Evolutionary conservation across 345 rosid species (phyloP), one percentile per base, ranked within the genome.

Genomic region (Euphorbia pulcherrima): DNA sequence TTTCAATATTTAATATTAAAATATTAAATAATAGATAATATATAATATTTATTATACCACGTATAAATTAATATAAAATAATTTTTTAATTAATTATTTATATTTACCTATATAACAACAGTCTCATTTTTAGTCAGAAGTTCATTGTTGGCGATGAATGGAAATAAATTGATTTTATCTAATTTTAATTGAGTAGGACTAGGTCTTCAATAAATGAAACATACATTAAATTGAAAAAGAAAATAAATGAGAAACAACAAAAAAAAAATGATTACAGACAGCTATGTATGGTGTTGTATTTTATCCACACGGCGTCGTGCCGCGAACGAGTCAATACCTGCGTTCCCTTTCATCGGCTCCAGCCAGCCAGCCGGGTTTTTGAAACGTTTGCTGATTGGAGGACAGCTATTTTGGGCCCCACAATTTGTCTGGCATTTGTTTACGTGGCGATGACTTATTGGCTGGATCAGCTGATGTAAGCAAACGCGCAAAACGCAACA

Each of bases 391-490:
- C 23, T 66, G 69, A 52, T 53, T 52, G 69, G 69, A 66, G 14
- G 23, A 66, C 60, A 66, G 69, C 69, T 53, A 35, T 48, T n/a
- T 52, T 37, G 20, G 60, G 48, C 59, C 20, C 60, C 50, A 35
- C 33, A 7, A 27, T 13, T 33, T 30, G 33, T 52, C 60, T 52
- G 69, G 30, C 48, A 33, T 0, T 39, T 13, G 5, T n/a, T 37
- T 29, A 53, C 48, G 21, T 65, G 69, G 24, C 40, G 17, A 20
- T 27, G 0, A 52, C 23, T 65, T 21, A 58, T 14, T 5, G 24
- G 8, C 1, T 30, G 1, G 2, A 1, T 2, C 6, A 4, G 26
- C 41, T 48, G 58, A 50, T 10, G 20, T 30, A 29, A 65, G 44
- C 3, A 48, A 30, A 50, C 68, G 27, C 27, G 41, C 44, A 64